Evolutionary conservation across 2,329 filamentous ascomycete genomes (phyloP).

Genomic region (Fusarium citri): DNA sequence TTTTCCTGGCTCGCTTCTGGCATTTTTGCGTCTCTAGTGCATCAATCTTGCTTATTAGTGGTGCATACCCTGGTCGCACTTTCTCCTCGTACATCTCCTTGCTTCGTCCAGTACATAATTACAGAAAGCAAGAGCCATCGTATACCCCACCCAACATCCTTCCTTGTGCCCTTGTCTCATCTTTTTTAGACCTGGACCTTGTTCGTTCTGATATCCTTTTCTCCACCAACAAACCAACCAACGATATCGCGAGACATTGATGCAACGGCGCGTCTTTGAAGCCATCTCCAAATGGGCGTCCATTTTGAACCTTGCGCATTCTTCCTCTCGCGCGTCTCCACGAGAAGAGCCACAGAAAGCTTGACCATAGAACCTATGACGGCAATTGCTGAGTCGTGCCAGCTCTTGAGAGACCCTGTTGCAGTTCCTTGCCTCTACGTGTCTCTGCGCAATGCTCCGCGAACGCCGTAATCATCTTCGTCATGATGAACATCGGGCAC

Average conservation of each 20-base stretch:
- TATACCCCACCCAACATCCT: constrained; percentile 12
- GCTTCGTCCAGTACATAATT: constrained; percentile 19
- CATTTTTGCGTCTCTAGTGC: constrained; percentile 33
- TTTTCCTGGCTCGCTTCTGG: constrained; percentile 41
- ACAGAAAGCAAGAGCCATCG: constrained; percentile 12
- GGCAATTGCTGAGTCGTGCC: constrained; percentile 33
- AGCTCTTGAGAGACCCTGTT: constrained; percentile 10
- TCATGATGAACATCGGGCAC: constrained; percentile 24
- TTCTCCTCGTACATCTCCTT: constrained; percentile 35
- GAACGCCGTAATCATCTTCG: not conserved
- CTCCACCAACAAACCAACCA: constrained; percentile 45
- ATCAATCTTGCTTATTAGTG: constrained; percentile 26
- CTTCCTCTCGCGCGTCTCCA: constrained; percentile 26
- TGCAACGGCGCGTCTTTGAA: constrained; percentile 42
- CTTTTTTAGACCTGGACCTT: constrained; percentile 31
- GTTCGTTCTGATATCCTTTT: constrained; percentile 32
- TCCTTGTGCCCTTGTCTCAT: constrained; percentile 42
- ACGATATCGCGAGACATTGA: constrained; percentile 42
- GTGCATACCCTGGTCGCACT: constrained; percentile 14
- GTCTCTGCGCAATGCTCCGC: not conserved
- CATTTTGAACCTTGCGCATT: constrained; percentile 26
- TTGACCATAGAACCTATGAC: constrained; percentile 4
- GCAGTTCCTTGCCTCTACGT: constrained; percentile 14
- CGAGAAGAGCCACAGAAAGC: constrained; percentile 17
- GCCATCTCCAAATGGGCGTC: constrained; percentile 43